Evolutionary conservation across 169 alveolate species (phyloP), one percentile per base, ranked within the genome.

Genomic region (Cryptosporidium felis): DNA sequence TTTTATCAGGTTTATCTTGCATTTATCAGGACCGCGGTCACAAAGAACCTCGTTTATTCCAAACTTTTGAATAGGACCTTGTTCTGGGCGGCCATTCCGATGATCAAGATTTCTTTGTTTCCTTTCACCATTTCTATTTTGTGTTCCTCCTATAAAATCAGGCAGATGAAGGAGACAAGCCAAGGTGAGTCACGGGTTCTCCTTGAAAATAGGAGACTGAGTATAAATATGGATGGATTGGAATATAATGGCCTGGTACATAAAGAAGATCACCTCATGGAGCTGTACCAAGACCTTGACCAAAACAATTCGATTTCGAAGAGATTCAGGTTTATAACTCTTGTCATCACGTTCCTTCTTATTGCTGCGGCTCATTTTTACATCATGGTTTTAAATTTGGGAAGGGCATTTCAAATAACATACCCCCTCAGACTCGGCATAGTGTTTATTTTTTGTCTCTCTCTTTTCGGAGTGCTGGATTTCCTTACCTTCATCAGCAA

Each of bases 351-450:
- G 9, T 49, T 36, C 3, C 3, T 74, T 5, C 8, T 53, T 18
- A 14, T 74, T 21, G 21, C 30, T 49, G 46, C 56, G 2, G 14
- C 61, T 2, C 82, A 74, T 40, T 53, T 41, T 18, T 74, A 38
- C 23, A 74, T 74, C 8, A 56, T 74, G 42, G 67, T 41, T 32
- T 36, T 30, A 23, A 74, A 74, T 51, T 14, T 36, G 12, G 58
- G 67, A n/a, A 49, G 82, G n/a, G 82, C 82, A 30, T 32, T 56
- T 9, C 65, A 74, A 0, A 56, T 74, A 3, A 49, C 65, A n/a
- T 53, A 74, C 61, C 82, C 66, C 1, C 65, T 74, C 10, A 74
- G n/a, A 8, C 46, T 74, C 0, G 21, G 74, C n/a, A 53, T 65
- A 67, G 51, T 56, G 18, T 74, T 16, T 21, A 53, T 74, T 18